phyloP scores from a whole-genome alignment of 306 rosid genomes.

The Vicia villosa region DNA sequence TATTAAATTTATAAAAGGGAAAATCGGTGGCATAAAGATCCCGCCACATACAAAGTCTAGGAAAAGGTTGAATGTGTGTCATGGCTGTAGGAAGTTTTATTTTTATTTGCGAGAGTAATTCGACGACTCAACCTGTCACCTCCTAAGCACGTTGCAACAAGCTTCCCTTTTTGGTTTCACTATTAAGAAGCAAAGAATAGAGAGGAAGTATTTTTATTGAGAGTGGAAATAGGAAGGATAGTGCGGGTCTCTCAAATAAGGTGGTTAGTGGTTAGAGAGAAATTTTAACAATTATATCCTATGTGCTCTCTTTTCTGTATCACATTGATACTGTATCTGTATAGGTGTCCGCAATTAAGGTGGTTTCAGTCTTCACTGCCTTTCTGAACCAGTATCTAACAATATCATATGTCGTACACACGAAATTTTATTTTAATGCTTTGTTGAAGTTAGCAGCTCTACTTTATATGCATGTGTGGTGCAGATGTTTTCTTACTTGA shows the following conservation, averaged over 20 bases:
- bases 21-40: not conserved
- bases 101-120: not conserved
- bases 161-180: not conserved
- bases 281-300: conserved; percentile 9
- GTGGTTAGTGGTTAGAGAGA: not conserved
- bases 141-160: not conserved
- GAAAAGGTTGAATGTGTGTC: not conserved
- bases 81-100: not conserved
- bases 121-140: not conserved
- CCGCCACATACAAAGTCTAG: not conserved
- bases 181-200: conserved; percentile 2
- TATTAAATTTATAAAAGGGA: not conserved
- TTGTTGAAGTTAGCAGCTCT: conserved; percentile 11
- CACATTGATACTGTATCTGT: not conserved
- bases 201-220: not conserved
- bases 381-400: not conserved
- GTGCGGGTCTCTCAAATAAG: not conserved
- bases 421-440: not conserved
- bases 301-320: conserved; percentile 11
- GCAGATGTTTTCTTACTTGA: conserved; percentile 13
- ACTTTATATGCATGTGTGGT: not conserved
- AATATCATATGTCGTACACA: not conserved
- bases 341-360: conserved; percentile 8
- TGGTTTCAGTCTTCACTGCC: not conserved
- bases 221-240: not conserved